A percentile compares a stretch with the other conserved stretches of the same genome.
Conservation (phyloP, 2,329 filamentous ascomycete species). For the Orbilia quercus region DNA sequence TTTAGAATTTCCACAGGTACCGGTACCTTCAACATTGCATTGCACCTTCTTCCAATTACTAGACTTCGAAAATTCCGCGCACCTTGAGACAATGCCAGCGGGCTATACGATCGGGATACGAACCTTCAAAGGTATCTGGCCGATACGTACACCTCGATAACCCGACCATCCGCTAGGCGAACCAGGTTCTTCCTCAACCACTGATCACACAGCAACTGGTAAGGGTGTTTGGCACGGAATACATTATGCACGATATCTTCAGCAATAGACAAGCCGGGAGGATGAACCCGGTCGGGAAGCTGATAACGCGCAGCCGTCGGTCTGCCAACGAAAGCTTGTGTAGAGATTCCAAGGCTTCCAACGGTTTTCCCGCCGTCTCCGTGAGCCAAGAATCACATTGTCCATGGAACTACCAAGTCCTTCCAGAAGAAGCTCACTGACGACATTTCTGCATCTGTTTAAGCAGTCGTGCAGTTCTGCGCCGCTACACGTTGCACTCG, state of each 20-base stretch:
- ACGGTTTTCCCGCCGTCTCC: constrained; percentile 38
- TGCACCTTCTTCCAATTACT: not conserved
- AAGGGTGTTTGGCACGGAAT: not conserved
- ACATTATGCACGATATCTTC: constrained; percentile 11
- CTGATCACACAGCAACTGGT: constrained; percentile 5
- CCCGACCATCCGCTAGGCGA: not conserved
- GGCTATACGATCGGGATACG: too few species aligned
- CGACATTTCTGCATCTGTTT: constrained; percentile 11
- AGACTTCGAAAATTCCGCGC: not conserved
- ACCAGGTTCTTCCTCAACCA: constrained; percentile 15
- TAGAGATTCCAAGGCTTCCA: constrained; percentile 46
- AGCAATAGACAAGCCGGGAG: constrained; percentile 17
- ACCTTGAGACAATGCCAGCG: not conserved
- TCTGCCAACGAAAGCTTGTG: constrained; percentile 37
- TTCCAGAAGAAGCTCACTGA: constrained; percentile 38
- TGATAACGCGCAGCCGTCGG: constrained; percentile 14
- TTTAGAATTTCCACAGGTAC: not conserved
- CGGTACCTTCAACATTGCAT: not conserved
- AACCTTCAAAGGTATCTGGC: not conserved
- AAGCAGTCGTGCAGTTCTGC: not conserved
- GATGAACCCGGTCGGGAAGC: constrained; percentile 49
- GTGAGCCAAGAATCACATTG: constrained; percentile 3
- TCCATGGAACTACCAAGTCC: constrained; percentile 48
- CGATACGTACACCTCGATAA: constrained; percentile 7
- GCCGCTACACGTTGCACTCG: not conserved